Evolutionary conservation across 176 grass and related monocot species (phyloP).

Genomic region (Aegilops bicornis): DNA sequence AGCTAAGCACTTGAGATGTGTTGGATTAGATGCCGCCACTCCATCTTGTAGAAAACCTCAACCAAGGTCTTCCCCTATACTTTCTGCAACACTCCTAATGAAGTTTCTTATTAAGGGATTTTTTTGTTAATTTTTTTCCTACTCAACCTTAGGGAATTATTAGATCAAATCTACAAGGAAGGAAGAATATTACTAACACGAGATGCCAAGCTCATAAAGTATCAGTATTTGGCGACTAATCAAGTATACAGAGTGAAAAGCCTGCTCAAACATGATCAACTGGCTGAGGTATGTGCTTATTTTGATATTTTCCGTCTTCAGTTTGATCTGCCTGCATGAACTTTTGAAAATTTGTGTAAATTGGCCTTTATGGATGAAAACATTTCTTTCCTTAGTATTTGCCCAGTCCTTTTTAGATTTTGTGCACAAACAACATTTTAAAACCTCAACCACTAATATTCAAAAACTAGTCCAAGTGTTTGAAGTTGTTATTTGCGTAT

Average conservation of each 20-base stretch:
- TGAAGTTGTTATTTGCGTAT: background rate
- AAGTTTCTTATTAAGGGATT: background rate
- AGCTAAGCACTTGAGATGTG: constrained; percentile 91
- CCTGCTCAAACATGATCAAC: constrained; percentile 89
- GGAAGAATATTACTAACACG: constrained; percentile 80
- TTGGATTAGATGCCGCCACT: constrained; percentile 90
- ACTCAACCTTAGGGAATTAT: constrained; percentile 61
- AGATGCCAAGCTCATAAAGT: constrained; percentile 82
- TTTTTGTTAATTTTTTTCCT: background rate
- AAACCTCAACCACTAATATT: background rate
- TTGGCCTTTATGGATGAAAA: background rate
- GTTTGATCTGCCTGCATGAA: background rate
- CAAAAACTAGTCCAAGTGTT: background rate
- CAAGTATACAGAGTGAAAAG: constrained; percentile 96
- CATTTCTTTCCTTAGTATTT: background rate
- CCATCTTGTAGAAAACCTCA: constrained; percentile 82
- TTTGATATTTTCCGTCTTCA: constrained; percentile 14
- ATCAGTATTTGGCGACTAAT: constrained; percentile 80
- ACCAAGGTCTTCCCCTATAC: constrained; percentile 55
- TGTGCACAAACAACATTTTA: background rate
- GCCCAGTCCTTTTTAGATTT: background rate
- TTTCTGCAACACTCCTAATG: constrained; percentile 19
- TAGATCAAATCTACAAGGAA: constrained; percentile 91
- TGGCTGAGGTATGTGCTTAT: constrained; percentile 70
- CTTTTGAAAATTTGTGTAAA: background rate